These are phyloP conservation scores for Axilococcus clingmanii DNA, from an alignment of 139 green algal genomes.

Conservation along the genomic window DNA sequence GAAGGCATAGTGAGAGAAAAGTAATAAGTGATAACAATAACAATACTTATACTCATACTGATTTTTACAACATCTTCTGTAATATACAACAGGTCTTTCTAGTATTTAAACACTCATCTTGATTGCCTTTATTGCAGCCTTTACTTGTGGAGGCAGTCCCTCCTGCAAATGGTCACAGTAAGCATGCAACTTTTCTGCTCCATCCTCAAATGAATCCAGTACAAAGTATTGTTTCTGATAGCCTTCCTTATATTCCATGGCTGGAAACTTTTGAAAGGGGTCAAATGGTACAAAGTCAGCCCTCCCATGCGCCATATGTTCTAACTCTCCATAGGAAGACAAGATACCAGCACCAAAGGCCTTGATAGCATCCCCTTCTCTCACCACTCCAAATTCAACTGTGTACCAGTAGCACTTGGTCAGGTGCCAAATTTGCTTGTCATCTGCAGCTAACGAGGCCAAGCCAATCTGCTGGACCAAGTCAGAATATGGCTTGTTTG, in stretches of 20 bases:
- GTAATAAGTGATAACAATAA: neutral
- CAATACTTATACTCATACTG: neutral
- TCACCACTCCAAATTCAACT: conserved; percentile 89
- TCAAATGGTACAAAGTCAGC: conserved; percentile 57
- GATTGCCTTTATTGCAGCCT: conserved; percentile 2
- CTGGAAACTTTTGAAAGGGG: conserved; percentile 54
- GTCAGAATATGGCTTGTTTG: conserved; percentile 57
- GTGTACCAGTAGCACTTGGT: conserved; percentile 57
- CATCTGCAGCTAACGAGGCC: conserved; percentile 67
- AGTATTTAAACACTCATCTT: too few relatives aligned
- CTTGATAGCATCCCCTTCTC: conserved; percentile 62
- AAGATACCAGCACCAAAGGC: conserved; percentile 80
- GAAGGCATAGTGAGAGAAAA: conserved; percentile 1
- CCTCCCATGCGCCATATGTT: conserved; percentile 56
- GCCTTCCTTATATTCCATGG: conserved; percentile 88
- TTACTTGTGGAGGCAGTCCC: conserved; percentile 6
- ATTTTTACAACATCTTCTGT: neutral
- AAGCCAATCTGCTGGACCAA: conserved; percentile 74
- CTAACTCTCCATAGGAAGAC: conserved; percentile 75
- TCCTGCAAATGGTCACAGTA: conserved; percentile 31
- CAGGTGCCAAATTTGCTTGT: conserved; percentile 78
- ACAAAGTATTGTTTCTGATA: conserved; percentile 79
- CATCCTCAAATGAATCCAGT: conserved; percentile 62
- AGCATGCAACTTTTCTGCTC: conserved; percentile 38
- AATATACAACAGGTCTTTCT: neutral